These are phyloP conservation scores for Curvularia spicifera DNA, from an alignment of 2,329 filamentous ascomycete species.

Conservation along the genomic window DNA sequence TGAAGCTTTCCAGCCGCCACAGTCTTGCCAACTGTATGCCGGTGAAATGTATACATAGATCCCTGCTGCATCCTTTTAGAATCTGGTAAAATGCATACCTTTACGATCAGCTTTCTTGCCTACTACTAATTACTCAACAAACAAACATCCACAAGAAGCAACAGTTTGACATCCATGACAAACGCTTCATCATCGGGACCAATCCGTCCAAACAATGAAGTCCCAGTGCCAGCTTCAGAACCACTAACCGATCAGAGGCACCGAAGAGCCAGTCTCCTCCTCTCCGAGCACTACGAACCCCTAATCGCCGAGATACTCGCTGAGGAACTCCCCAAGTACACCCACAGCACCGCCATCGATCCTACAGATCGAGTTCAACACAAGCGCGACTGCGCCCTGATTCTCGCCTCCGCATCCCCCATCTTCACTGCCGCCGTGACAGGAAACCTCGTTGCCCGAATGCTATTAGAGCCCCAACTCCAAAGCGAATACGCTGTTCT, in stretches of 20 bases:
- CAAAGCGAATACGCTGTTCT: slow-evolving; percentile 30
- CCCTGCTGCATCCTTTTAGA: no score
- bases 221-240: slow-evolving; percentile 1
- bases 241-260: slow-evolving; percentile 19
- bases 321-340: slow-evolving; percentile 35
- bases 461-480: slow-evolving; percentile 20
- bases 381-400: slow-evolving; percentile 34
- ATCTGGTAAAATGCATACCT: neutral
- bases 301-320: slow-evolving; percentile 34
- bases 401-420: slow-evolving; percentile 35
- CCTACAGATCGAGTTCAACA: slow-evolving; percentile 17
- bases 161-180: neutral
- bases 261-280: slow-evolving; percentile 29
- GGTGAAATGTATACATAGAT: neutral
- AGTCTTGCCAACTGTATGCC: neutral
- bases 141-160: neutral
- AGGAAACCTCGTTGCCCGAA: slow-evolving; percentile 28
- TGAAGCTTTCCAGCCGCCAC: neutral
- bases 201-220: neutral
- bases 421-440: slow-evolving; percentile 36
- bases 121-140: neutral
- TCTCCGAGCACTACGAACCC: slow-evolving; percentile 25
- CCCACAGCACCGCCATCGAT: slow-evolving; percentile 21
- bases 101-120: neutral
- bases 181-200: neutral